These are phyloP conservation scores for Globisporangium ultimum DNA, from an alignment of 352 stramenopile species.

Conservation along the genomic window DNA sequence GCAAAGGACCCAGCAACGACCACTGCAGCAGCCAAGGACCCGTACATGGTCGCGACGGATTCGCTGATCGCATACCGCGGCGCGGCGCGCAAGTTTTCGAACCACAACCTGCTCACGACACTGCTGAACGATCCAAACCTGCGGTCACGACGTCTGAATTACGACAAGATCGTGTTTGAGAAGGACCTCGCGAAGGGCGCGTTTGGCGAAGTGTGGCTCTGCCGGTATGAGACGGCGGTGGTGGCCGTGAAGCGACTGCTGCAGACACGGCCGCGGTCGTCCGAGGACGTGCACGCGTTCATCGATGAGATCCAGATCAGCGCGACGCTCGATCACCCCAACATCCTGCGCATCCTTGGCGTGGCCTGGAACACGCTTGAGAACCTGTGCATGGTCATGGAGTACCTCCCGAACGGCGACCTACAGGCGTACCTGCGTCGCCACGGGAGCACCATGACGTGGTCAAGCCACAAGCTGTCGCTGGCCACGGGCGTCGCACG, in stretches of 20 bases:
- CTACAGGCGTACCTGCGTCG: slow-evolving; percentile 34
- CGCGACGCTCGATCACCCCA: slow-evolving; percentile 35
- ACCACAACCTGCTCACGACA: slow-evolving; percentile 9
- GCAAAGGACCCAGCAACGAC: too few species aligned
- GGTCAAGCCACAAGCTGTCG: slow-evolving; percentile 29
- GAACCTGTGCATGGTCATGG: slow-evolving; percentile 50
- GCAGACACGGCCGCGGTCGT: slow-evolving; percentile 27
- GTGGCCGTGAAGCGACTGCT: slow-evolving; percentile 55
- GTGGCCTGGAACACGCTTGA: slow-evolving; percentile 51
- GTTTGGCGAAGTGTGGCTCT: slow-evolving; percentile 57
- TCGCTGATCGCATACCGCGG: slow-evolving; percentile 13
- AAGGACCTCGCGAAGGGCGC: slow-evolving; percentile 35
- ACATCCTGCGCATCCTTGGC: slow-evolving; percentile 46
- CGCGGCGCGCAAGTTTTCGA: slow-evolving; percentile 9
- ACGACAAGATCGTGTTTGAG: slow-evolving; percentile 40
- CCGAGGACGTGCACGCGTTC: slow-evolving; percentile 27
- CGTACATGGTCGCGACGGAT: slow-evolving; percentile 14
- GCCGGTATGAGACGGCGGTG: slow-evolving; percentile 26
- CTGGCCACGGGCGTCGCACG: slow-evolving; percentile 42
- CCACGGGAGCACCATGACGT: slow-evolving; percentile 12
- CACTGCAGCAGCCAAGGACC: slow-evolving; percentile 3
- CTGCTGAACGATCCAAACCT: slow-evolving; percentile 38
- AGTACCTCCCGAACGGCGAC: slow-evolving; percentile 46
- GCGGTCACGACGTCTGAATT: slow-evolving; percentile 25
- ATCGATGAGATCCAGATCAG: slow-evolving; percentile 45